A percentile compares a stretch with the other conserved stretches of the same genome.
phyloP scores from a whole-genome alignment of 495 filamentous ascomycete species.

The Schizothecium vesticola region DNA sequence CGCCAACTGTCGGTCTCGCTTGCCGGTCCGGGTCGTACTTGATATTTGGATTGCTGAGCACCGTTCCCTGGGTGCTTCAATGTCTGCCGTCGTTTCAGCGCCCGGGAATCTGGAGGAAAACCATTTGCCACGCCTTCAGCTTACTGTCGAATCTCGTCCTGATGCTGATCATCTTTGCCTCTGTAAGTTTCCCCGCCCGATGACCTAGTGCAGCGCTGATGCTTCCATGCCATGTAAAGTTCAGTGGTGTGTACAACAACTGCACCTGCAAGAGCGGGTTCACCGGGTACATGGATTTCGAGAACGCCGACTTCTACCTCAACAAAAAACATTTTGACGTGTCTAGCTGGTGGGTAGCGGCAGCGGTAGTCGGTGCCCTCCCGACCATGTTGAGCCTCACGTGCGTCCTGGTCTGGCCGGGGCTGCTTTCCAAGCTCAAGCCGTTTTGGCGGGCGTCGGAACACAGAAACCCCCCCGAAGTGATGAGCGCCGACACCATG shows the following conservation, averaged over 20 bases:
- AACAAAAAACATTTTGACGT: conserved; percentile 9
- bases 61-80: conserved; percentile 23
- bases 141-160: not conserved
- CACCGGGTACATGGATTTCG: conserved; percentile 28
- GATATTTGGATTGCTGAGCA: conserved; percentile 33
- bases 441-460: conserved; percentile 4
- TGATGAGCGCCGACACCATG: not conserved
- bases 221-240: conserved; percentile 13
- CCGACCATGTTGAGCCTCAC: not conserved
- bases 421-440: not conserved
- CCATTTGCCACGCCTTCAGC: conserved; percentile 3
- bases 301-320: conserved; percentile 15
- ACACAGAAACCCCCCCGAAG: not conserved
- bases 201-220: not conserved
- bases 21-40: conserved; percentile 47
- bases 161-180: conserved; percentile 15
- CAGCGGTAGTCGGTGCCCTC: not conserved
- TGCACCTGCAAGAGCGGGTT: conserved; percentile 13
- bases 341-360: conserved; percentile 6
- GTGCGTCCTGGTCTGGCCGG: not conserved
- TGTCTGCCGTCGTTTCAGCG: not conserved
- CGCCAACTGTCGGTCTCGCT: conserved; percentile 45
- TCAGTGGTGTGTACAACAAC: conserved; percentile 34
- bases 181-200: not conserved
- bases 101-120: not conserved